Conservation (phyloP, 1,284 basidiomycete genomes). For the Taiwanofungus camphoratus region DNA sequence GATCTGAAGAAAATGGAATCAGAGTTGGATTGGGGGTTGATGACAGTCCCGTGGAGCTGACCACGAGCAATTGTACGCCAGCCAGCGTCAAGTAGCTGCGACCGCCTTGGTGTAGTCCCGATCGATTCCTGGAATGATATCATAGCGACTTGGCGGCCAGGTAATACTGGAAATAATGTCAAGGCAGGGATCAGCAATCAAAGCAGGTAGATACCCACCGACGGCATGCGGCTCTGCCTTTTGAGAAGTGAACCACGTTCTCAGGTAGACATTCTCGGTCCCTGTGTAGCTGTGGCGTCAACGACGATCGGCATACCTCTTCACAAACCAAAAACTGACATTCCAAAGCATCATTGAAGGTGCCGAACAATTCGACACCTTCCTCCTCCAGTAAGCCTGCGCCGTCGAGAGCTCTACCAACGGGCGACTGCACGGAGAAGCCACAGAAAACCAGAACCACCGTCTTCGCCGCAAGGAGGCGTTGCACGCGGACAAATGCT, state of each 20-base stretch:
- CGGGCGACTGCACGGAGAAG: slow-evolving; percentile 52
- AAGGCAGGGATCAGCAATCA: neutral
- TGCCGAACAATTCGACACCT: slow-evolving; percentile 79
- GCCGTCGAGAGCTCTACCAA: slow-evolving; percentile 67
- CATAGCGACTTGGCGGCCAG: slow-evolving; percentile 47
- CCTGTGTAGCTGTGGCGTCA: slow-evolving; percentile 35
- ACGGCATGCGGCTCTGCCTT: slow-evolving; percentile 44
- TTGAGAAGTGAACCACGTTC: slow-evolving; percentile 66
- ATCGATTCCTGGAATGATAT: slow-evolving; percentile 52
- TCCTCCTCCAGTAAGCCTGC: slow-evolving; percentile 75
- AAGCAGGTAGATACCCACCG: slow-evolving; percentile 20
- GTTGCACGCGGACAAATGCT: slow-evolving; percentile 89
- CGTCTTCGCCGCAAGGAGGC: slow-evolving; percentile 70
- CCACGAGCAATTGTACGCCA: slow-evolving; percentile 60
- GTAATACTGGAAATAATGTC: slow-evolving; percentile 40
- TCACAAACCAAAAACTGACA: slow-evolving; percentile 46
- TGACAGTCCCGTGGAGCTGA: slow-evolving; percentile 22
- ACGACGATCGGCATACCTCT: too few species aligned
- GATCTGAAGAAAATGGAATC: slow-evolving; percentile 13
- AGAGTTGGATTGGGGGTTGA: neutral
- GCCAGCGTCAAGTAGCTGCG: slow-evolving; percentile 76
- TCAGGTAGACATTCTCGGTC: slow-evolving; percentile 86
- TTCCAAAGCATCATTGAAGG: slow-evolving; percentile 89
- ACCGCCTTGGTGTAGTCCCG: slow-evolving; percentile 68
- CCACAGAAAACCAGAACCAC: slow-evolving; percentile 92